Percentiles rank a stretch among this genome's conserved stretches.
phyloP scores from a whole-genome alignment of 495 filamentous ascomycete genomes.

The Jackrogersella minutella region DNA sequence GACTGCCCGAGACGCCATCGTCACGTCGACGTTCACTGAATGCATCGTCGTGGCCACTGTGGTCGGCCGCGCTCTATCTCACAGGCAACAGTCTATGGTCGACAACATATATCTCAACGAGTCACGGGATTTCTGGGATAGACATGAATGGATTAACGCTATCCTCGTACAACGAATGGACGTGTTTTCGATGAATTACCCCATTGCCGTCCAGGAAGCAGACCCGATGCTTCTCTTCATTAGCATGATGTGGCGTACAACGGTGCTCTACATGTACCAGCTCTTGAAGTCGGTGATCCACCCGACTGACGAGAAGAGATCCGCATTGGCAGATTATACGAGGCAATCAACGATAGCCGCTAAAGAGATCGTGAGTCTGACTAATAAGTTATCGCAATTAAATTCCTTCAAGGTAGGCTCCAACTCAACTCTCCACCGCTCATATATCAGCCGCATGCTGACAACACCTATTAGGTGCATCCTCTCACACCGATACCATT shows the following conservation, averaged over 20 bases:
- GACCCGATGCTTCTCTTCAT: slow-evolving; percentile 59
- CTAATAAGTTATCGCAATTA: slow-evolving; percentile 52
- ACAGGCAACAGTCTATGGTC: slow-evolving; percentile 48
- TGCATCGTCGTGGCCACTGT: slow-evolving; percentile 58
- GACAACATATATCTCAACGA: slow-evolving; percentile 37
- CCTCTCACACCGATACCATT: slow-evolving; percentile 38
- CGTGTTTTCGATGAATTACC: slow-evolving; percentile 44
- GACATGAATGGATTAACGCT: slow-evolving; percentile 59
- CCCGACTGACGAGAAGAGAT: slow-evolving; percentile 37
- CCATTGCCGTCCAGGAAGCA: slow-evolving; percentile 45
- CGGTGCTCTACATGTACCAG: slow-evolving; percentile 54
- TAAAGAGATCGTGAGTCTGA: slow-evolving; percentile 52
- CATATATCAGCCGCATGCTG: slow-evolving; percentile 2
- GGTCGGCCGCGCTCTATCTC: slow-evolving; percentile 55
- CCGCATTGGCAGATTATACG: slow-evolving; percentile 43
- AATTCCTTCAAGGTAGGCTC: slow-evolving; percentile 54
- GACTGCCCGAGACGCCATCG: slow-evolving; percentile 33
- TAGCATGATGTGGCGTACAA: slow-evolving; percentile 56
- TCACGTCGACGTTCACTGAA: slow-evolving; percentile 56
- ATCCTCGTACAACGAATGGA: slow-evolving; percentile 51
- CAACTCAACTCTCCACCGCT: not conserved
- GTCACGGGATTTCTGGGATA: slow-evolving; percentile 53
- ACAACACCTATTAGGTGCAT: slow-evolving; percentile 25
- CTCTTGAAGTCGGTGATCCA: slow-evolving; percentile 38
- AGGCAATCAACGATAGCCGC: slow-evolving; percentile 51